Evolutionary conservation across 345 rosid genomes (phyloP).

Genomic region (Laguncularia racemosa): DNA sequence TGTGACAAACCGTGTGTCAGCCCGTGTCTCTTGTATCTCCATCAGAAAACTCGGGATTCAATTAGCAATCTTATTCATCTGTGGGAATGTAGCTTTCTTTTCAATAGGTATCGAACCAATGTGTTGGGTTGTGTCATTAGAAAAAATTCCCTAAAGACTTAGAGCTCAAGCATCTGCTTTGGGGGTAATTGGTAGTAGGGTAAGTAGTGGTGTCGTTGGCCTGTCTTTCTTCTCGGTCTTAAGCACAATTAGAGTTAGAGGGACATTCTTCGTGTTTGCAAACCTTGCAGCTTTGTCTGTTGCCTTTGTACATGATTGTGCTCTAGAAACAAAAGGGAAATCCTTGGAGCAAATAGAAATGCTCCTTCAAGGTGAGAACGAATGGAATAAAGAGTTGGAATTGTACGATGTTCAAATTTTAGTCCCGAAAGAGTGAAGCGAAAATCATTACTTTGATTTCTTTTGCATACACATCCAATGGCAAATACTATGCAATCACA

Average conservation of each 20-base stretch:
- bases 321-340: conserved; percentile 68
- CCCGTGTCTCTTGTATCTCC: too few species aligned
- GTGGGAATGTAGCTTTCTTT: conserved; percentile 61
- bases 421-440: too few species aligned
- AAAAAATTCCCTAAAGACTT: conserved; percentile 54
- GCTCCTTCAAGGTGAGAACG: conserved; percentile 29
- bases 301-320: conserved; percentile 31
- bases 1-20: too few species aligned
- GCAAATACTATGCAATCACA: too few species aligned
- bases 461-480: too few species aligned
- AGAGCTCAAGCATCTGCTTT: conserved; percentile 65
- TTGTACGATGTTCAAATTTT: neutral
- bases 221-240: conserved; percentile 59
- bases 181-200: conserved; percentile 51
- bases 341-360: conserved; percentile 57
- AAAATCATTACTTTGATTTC: too few species aligned
- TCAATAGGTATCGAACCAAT: conserved; percentile 58
- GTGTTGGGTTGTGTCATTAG: conserved; percentile 54
- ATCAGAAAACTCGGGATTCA: conserved; percentile 25
- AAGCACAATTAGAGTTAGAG: conserved; percentile 42
- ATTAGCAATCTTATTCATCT: conserved; percentile 34
- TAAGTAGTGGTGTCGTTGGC: conserved; percentile 53
- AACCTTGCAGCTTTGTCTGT: conserved; percentile 34
- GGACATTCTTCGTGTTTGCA: conserved; percentile 46
- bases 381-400: conserved; percentile 24